These are phyloP conservation scores for Auxenochlorella pyrenoidosa DNA, from an alignment of 139 green algal species.

Conservation along the genomic window DNA sequence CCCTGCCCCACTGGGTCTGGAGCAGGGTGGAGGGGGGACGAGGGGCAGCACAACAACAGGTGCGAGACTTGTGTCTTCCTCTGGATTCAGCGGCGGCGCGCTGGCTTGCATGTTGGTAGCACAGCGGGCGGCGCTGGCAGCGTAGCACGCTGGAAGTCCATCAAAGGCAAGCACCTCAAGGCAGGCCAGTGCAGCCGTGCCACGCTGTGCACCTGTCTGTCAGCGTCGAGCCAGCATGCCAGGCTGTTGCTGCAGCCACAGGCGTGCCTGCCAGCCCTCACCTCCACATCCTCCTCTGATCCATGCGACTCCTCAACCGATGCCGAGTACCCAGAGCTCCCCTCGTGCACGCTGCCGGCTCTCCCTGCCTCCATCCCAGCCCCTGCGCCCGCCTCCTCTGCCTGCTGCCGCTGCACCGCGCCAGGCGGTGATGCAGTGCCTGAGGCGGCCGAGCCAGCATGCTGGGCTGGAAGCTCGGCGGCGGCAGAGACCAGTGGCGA, in stretches of 20 bases:
- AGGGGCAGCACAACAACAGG: background rate
- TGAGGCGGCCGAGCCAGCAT: background rate
- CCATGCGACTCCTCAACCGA: no score
- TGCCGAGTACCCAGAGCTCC: background rate
- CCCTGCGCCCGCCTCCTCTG: background rate
- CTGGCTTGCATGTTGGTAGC: background rate
- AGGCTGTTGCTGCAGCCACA: background rate
- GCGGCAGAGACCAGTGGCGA: background rate
- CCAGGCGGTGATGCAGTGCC: background rate
- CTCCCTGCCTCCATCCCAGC: background rate
- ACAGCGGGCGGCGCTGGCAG: no score
- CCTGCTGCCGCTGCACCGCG: background rate
- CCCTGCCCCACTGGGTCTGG: background rate
- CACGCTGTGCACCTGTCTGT: no score
- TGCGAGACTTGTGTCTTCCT: no score
- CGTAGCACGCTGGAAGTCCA: no score
- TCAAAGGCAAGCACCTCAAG: no score
- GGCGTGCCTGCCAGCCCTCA: no score
- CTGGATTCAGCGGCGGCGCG: no score
- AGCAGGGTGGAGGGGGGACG: no score
- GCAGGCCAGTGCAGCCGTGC: no score
- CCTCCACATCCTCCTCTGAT: no score
- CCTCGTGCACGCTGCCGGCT: background rate
- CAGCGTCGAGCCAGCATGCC: no score
- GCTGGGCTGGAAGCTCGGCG: background rate